Base-by-base conservation (phyloP, 1,284 basidiomycete genomes). In the Vanrija pseudolonga region DNA sequence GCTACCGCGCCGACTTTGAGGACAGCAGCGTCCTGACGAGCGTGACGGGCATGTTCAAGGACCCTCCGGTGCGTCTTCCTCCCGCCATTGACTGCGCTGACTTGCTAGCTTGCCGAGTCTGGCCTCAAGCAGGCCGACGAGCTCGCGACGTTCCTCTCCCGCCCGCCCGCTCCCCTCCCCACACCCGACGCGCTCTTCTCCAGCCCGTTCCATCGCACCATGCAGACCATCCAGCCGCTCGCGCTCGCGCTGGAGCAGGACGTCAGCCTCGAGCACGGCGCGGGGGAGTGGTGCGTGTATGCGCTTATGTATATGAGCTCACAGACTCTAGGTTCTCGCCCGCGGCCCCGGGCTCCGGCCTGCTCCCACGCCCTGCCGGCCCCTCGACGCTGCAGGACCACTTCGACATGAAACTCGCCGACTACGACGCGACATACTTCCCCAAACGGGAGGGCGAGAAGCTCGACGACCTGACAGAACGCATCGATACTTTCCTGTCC, bases 261-360 rank as follows among this genome's bases (percentile, higher is more conserved):
- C 4, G 53, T 78, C 6, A 59, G 63, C 18, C 61, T 73, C 14
- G 77, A 78, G 50, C 73, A 73, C 19, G 77, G 77, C 1, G 50
- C 76, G 8, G 61, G 64, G 15, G 77, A 78, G 53, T 78, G 77
- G 77, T 77, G 67, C 43, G 70, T 73, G 12, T 37, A 14, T 23
- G 23, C 24, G 15, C 7, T 18, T n/a, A n/a, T n/a, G n/a, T n/a
- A n/a, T n/a, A n/a, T n/a, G n/a, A n/a, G n/a, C n/a, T n/a, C n/a
- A n/a, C n/a, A n/a, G n/a, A 19, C 19, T 3, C 15, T 15, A 57
- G 60, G 62, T 65, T 63, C 46, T 63, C 61, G 5, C 46, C 47
- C 9, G 52, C 56, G 18, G 44, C 53, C 9, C 41, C 51, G 6
- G 22, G 42, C 17, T 58, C 59, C 26, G 42, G 61, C 57, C 51